Evolutionary conservation across 2,329 filamentous ascomycete species (phyloP), one percentile per base, ranked within the genome.

Genomic region (Sporothrix dimorphospora): DNA sequence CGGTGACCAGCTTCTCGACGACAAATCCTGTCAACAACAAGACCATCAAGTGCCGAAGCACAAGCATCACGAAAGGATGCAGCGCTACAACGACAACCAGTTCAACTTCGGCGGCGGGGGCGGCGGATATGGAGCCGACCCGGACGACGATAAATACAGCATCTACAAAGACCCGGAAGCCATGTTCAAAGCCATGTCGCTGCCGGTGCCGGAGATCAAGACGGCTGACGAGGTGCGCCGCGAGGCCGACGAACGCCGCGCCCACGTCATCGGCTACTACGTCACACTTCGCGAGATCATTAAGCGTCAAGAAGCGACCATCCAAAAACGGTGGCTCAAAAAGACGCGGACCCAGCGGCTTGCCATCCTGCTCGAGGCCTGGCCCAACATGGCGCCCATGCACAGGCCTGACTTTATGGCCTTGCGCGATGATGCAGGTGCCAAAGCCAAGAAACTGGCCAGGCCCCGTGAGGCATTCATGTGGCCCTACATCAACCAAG

Each of bases 401-500:
- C 87, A 89, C 76, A 84, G 85, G 0, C 86, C 87, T 0, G 87
- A 90, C 72, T 85, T 87, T 30, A 77, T 76, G 4, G 66, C 66
- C 1, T 11, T 66, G 5, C 66, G 72, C 40, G 49, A 68, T 6
- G 4, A 4, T 11, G 6, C 45, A 9, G 21, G 7, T 12, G 3
- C 14, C 1, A 12, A 16, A 1, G 49, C 34, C 11, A 45, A 27
- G 14, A 12, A n/a, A 16, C 16, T 9, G 21, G 9, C 87, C 79
- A 73, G 77, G 53, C 63, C 27, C 30, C 72, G 72, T 14, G 45
- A 27, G 0, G 47, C 57, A 1, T 53, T 66, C 30, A 24, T 87
- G 55, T 88, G 83, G 81, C 88, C 88, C 0, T 81, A 85, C 61
- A 84, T 90, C 76, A 90, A 90, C 74, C 80, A 86, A 53, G 85